These are phyloP conservation scores for Penicillium odoratum DNA, from an alignment of 495 filamentous ascomycete genomes.

Conservation along the genomic window DNA sequence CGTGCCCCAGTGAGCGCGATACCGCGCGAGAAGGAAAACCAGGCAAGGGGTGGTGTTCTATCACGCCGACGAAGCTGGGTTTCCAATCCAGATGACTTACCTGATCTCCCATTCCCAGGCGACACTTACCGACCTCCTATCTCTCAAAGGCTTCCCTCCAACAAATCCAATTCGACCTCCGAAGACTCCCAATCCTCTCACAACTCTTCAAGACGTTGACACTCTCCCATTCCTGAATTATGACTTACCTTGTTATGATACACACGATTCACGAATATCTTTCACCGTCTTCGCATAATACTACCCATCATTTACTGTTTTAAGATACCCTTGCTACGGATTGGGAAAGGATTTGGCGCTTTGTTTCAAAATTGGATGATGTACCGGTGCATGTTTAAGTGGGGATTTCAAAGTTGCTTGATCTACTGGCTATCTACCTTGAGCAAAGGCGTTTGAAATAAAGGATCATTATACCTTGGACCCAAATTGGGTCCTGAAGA, in stretches of 20 bases:
- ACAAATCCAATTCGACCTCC: slow-evolving; percentile 4
- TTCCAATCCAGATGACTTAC: slow-evolving; percentile 30
- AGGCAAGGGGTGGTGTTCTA: slow-evolving; percentile 36
- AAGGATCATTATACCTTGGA: no score
- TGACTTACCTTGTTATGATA: neutral
- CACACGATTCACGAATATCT: neutral
- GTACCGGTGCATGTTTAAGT: no score
- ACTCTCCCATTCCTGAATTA: slow-evolving; percentile 1
- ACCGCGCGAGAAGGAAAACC: slow-evolving; percentile 38
- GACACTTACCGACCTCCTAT: slow-evolving; percentile 15
- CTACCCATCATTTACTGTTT: neutral
- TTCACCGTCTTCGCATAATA: neutral
- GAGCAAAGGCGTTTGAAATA: no score
- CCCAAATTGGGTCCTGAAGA: no score
- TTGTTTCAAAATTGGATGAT: no score
- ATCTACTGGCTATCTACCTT: no score
- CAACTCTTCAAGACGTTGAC: neutral
- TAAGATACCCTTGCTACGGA: neutral
- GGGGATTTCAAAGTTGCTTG: no score
- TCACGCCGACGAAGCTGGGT: slow-evolving; percentile 42
- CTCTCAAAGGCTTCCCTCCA: neutral
- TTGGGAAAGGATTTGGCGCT: no score
- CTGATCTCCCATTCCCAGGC: slow-evolving; percentile 26
- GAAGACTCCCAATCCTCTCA: slow-evolving; percentile 3
- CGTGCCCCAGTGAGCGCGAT: slow-evolving; percentile 19